Percentiles rank a stretch among this genome's conserved stretches.
phyloP scores from a whole-genome alignment of 2,329 filamentous ascomycete species.

The Xylariaceae sp. region DNA sequence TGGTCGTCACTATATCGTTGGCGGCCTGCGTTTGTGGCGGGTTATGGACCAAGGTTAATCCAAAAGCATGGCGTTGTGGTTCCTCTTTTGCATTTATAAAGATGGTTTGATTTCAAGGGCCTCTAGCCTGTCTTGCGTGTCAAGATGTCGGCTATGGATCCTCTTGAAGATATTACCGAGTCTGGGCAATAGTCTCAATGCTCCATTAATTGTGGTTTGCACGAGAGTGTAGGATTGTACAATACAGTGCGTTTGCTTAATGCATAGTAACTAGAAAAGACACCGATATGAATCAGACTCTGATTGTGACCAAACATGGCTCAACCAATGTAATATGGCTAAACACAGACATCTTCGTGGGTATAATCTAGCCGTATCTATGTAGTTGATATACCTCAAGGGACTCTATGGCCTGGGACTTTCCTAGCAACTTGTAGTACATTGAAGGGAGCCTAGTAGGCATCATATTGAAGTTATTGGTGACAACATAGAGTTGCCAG shows the following conservation, averaged over 20 bases:
- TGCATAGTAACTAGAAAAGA: background rate
- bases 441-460: too few relatives aligned
- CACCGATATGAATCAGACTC: too few relatives aligned
- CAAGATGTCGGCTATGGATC: background rate
- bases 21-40: constrained; percentile 28
- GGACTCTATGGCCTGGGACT: too few relatives aligned
- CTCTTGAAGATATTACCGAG: constrained; percentile 13
- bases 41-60: constrained; percentile 29
- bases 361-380: too few relatives aligned
- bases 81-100: constrained; percentile 20
- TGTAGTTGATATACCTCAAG: too few relatives aligned
- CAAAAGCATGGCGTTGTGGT: constrained; percentile 43
- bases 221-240: constrained; percentile 30
- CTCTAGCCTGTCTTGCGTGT: background rate
- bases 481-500: too few relatives aligned
- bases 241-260: constrained; percentile 25
- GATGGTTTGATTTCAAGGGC: constrained; percentile 8
- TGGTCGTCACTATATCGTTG: constrained; percentile 9
- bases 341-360: too few relatives aligned
- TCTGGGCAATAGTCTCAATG: constrained; percentile 17
- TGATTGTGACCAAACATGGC: too few relatives aligned
- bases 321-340: too few relatives aligned
- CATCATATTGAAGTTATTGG: too few relatives aligned
- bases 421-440: too few relatives aligned
- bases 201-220: constrained; percentile 17